phyloP scores from a whole-genome alignment of 257 asterid species.

The Parsonsia alboflavescens region DNA sequence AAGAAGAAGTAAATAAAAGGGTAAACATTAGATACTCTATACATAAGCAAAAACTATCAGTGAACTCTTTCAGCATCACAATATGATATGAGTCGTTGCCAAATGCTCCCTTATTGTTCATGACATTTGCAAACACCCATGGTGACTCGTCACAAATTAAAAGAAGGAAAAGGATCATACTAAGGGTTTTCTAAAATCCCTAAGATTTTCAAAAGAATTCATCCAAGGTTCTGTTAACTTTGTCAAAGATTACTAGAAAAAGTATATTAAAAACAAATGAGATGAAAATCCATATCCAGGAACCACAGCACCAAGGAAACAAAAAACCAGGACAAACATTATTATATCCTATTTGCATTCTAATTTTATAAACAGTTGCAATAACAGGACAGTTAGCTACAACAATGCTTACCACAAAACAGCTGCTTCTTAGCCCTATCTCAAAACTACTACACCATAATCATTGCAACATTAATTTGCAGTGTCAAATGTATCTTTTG shows the following conservation, averaged over 20 bases:
- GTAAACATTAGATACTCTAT: background rate
- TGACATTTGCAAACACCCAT: no score
- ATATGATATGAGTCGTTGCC: background rate
- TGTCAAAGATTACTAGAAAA: background rate
- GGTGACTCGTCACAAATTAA: background rate
- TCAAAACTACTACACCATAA: background rate
- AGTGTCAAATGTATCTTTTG: background rate
- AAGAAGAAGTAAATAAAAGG: background rate
- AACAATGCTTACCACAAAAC: background rate
- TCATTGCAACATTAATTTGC: conserved; percentile 1
- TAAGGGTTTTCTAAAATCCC: background rate
- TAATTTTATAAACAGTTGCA: background rate
- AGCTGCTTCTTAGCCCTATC: background rate
- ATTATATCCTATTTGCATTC: background rate
- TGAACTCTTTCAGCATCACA: background rate
- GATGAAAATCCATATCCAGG: background rate
- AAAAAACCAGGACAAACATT: background rate
- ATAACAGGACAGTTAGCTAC: background rate
- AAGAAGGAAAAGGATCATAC: background rate
- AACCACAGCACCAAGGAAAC: background rate
- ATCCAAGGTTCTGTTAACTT: background rate
- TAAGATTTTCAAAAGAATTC: background rate
- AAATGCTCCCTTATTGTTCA: background rate
- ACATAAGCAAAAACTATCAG: background rate
- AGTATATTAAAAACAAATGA: background rate